phyloP scores from a whole-genome alignment of 192 early-diverging fungal species.

The Coemansia sp. region DNA sequence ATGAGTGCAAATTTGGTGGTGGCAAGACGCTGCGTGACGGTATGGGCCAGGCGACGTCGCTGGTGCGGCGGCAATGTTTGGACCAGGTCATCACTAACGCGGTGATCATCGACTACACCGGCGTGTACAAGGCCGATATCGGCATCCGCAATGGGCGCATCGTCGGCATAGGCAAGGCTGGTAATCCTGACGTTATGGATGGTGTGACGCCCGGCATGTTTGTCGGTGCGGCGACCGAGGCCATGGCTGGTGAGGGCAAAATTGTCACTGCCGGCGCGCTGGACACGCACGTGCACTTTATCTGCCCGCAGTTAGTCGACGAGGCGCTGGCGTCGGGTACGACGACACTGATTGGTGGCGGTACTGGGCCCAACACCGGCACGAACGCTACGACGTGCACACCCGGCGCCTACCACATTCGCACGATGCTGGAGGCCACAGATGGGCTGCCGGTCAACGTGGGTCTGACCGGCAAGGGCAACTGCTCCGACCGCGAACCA shows the following conservation, averaged over 20 bases:
- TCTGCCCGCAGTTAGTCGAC: constrained; percentile 84
- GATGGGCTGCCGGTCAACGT: constrained; percentile 89
- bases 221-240: constrained; percentile 87
- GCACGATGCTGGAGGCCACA: constrained; percentile 86
- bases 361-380: constrained; percentile 95
- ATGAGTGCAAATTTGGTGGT: constrained; percentile 96
- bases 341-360: constrained; percentile 85
- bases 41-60: constrained; percentile 82
- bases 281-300: constrained; percentile 94
- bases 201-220: constrained; percentile 86
- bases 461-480: constrained; percentile 96
- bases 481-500: constrained; percentile 61
- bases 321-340: constrained; percentile 80
- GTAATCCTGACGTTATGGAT: constrained; percentile 97
- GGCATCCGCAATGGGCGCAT: constrained; percentile 86
- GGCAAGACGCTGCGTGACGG: constrained; percentile 93
- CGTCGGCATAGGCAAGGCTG: constrained; percentile 93
- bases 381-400: constrained; percentile 97
- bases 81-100: constrained; percentile 97
- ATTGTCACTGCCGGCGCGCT: constrained; percentile 93
- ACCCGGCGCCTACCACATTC: constrained; percentile 74
- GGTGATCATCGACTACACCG: constrained; percentile 87
- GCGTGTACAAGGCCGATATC: constrained; percentile 98
- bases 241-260: constrained; percentile 83
- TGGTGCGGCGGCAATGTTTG: constrained; percentile 67